These are phyloP conservation scores for Botrytis pseudocinerea DNA, from an alignment of 2,329 filamentous ascomycete genomes.

Conservation along the genomic window DNA sequence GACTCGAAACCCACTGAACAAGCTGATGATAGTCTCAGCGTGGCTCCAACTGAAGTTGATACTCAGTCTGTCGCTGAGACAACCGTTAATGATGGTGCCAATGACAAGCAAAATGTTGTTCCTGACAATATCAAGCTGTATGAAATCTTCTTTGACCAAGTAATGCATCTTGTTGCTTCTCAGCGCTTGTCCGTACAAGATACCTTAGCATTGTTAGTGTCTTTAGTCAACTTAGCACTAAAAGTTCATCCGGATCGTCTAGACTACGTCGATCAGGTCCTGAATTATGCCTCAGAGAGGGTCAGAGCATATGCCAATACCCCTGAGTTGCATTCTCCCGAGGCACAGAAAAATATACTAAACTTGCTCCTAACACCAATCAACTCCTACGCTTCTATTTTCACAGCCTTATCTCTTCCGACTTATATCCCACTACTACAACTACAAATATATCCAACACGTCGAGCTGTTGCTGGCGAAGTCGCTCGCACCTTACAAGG, in stretches of 20 bases:
- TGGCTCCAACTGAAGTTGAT: slow-evolving; percentile 45
- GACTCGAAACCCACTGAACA: slow-evolving; percentile 44
- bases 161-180: slow-evolving; percentile 87
- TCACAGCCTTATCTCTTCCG: slow-evolving; percentile 91
- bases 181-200: slow-evolving; percentile 92
- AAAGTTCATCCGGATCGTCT: slow-evolving; percentile 93
- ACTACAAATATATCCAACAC: slow-evolving; percentile 88
- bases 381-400: slow-evolving; percentile 86
- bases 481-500: slow-evolving; percentile 80
- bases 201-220: slow-evolving; percentile 91
- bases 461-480: slow-evolving; percentile 86
- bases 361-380: slow-evolving; percentile 88
- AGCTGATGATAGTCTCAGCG: slow-evolving; percentile 46
- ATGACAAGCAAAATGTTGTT: slow-evolving; percentile 52
- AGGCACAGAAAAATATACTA: slow-evolving; percentile 85
- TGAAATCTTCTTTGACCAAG: slow-evolving; percentile 96
- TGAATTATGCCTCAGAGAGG: slow-evolving; percentile 85
- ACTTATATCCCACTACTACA: slow-evolving; percentile 89
- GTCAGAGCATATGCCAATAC: slow-evolving; percentile 88
- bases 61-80: slow-evolving; percentile 24
- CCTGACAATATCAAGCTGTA: slow-evolving; percentile 84
- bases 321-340: slow-evolving; percentile 86
- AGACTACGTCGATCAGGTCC: slow-evolving; percentile 93
- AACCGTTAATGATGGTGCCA: slow-evolving; percentile 44
- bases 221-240: slow-evolving; percentile 85